Evolutionary conservation across 1,284 basidiomycete species (phyloP).

Genomic region (Chondrostereum purpureum): DNA sequence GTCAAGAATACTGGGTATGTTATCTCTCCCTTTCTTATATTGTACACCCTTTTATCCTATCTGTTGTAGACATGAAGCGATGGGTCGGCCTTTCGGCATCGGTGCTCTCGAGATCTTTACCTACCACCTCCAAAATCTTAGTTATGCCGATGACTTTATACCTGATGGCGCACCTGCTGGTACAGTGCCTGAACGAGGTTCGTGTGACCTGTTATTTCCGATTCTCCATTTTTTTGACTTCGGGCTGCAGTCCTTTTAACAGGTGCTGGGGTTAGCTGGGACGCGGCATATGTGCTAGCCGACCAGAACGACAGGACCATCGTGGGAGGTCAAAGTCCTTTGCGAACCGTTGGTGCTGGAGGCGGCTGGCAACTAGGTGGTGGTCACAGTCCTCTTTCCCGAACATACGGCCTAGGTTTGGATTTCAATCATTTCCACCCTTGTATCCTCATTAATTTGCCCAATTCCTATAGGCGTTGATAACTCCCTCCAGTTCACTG

Average conservation of each 20-base stretch:
- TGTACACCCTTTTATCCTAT: neutral
- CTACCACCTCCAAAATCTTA: slow-evolving; percentile 3
- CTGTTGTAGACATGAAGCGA: slow-evolving; percentile 3
- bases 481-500: slow-evolving; percentile 7
- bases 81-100: slow-evolving; percentile 6
- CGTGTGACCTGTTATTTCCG: too few species aligned
- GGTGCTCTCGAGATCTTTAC: slow-evolving; percentile 4
- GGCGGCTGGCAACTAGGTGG: slow-evolving; percentile 5
- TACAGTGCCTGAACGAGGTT: neutral
- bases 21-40: neutral
- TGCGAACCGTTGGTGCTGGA: slow-evolving; percentile 7
- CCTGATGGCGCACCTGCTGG: neutral
- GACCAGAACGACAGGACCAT: neutral
- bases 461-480: neutral
- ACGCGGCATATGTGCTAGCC: neutral
- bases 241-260: too few species aligned
- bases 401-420: slow-evolving; percentile 5
- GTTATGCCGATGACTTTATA: neutral
- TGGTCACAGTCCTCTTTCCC: slow-evolving; percentile 3
- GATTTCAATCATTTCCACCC: neutral
- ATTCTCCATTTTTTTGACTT: too few species aligned
- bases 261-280: slow-evolving; percentile 4
- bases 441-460: too few species aligned
- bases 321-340: neutral
- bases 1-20: slow-evolving; percentile 38